Evolutionary conservation across 495 filamentous ascomycete species (phyloP), one percentile per base, ranked within the genome.

Genomic region (Tuber brumale): DNA sequence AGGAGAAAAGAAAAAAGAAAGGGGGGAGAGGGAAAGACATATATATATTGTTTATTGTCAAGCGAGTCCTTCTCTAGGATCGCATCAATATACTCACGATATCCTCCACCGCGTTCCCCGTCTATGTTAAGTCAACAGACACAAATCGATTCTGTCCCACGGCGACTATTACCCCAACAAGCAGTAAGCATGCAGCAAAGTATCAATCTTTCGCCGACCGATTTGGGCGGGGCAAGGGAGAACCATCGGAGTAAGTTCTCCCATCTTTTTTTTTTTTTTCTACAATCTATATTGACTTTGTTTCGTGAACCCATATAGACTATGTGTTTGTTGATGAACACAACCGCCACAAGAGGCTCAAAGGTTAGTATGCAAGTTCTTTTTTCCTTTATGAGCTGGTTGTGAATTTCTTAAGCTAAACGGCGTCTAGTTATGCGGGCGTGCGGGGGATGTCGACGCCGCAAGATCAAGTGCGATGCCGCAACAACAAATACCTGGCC

Each of bases 321-420:
- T 99, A 97, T 92, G 95, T 99, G 70, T 99, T 99, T 81, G 95
- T 99, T 72, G 96, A 99, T 84, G 95, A 99, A 85, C 95, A 99
- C 84, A 99, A 98, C 85, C 90, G 95, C 69, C 95, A 99, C 85
- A 97, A 97, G 86, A 88, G 95, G 78, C 86, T 98, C 74, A 99
- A 99, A 87, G 94, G 94, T 97, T 89, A 76, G 85, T 21, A 42
- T 37, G 70, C 72, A 70, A 31, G 10, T 31, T 66, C 31, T 31
- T 66, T 31, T 31, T n/a, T 66, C n/a, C 69, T 76, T 46, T n/a
- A 41, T 69, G 46, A 69, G 23, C 23, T 46, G 57, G 43, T 75
- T 42, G 42, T 18, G 76, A 46, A 21, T 66, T 10, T 73, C 61
- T 70, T 41, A 66, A 82, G 72, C 77, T 80, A 77, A 78, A 74